phyloP scores from a whole-genome alignment of 2,329 filamentous ascomycete genomes.

The Passalora sequoiae region DNA sequence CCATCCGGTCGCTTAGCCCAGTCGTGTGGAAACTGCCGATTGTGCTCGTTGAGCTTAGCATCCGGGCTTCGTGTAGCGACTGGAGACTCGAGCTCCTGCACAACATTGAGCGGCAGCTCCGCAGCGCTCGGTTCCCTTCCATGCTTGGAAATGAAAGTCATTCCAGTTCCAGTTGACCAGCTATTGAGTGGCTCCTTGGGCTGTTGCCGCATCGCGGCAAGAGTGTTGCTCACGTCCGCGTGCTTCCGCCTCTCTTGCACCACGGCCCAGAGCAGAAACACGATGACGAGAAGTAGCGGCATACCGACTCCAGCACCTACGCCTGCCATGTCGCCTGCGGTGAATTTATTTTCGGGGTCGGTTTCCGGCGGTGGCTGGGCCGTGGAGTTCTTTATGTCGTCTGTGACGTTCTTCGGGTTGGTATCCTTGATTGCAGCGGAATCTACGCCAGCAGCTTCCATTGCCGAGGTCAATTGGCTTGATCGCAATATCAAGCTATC shows the following conservation, averaged over 20 bases:
- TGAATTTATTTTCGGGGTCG: conserved; percentile 4
- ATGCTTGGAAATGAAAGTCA: neutral
- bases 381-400: neutral
- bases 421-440: neutral
- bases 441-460: conserved; percentile 9
- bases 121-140: neutral
- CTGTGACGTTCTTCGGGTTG: neutral
- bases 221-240: neutral
- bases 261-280: conserved; percentile 5
- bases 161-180: neutral
- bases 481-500: conserved; percentile 8
- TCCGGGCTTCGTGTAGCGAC: neutral
- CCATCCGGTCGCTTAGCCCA: neutral
- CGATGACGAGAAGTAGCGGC: conserved; percentile 9
- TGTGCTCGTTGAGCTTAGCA: neutral
- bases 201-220: neutral
- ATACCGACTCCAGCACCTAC: conserved; percentile 13
- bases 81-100: conserved; percentile 1
- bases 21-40: no score
- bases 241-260: conserved; percentile 62
- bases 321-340: conserved; percentile 10
- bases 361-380: neutral
- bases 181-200: neutral
- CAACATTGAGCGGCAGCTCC: neutral
- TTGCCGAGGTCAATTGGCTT: conserved; percentile 8